Evolutionary conservation across 2,329 filamentous ascomycete species (phyloP).

Genomic region (Tolypocladium pustulatum): DNA sequence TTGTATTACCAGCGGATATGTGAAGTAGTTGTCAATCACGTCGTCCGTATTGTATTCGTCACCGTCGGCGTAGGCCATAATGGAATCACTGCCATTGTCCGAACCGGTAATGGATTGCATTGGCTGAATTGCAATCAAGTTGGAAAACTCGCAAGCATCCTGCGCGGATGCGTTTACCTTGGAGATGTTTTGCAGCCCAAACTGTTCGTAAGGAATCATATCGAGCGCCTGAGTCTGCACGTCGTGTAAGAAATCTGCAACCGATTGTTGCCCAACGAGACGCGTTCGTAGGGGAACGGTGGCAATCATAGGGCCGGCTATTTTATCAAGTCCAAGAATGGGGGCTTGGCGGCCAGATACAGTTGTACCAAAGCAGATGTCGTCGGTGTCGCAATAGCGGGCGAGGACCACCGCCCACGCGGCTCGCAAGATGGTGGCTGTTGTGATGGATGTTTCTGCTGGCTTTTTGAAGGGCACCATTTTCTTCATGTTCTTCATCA

Average conservation of each 20-base stretch:
- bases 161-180: not conserved
- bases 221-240: conserved; percentile 7
- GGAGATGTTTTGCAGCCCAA: not conserved
- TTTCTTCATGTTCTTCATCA: not conserved
- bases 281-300: conserved; percentile 9
- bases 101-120: not conserved
- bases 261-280: conserved; percentile 2
- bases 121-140: not conserved
- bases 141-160: not conserved
- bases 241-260: conserved; percentile 6
- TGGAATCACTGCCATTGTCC: not conserved
- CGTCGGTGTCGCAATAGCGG: conserved; percentile 7
- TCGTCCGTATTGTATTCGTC: conserved; percentile 3
- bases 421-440: conserved; percentile 9
- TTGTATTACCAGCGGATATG: conserved; percentile 17
- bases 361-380: conserved; percentile 13
- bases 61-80: not conserved
- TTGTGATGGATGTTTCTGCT: conserved; percentile 2
- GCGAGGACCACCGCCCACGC: conserved; percentile 15
- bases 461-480: not conserved
- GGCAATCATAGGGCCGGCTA: conserved; percentile 11
- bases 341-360: conserved; percentile 13
- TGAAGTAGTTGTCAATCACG: conserved; percentile 7
- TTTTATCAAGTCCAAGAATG: conserved; percentile 10
- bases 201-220: conserved; percentile 4